Conservation (phyloP, 768 basidiomycete genomes). For the Leccinum barrowsii region DNA sequence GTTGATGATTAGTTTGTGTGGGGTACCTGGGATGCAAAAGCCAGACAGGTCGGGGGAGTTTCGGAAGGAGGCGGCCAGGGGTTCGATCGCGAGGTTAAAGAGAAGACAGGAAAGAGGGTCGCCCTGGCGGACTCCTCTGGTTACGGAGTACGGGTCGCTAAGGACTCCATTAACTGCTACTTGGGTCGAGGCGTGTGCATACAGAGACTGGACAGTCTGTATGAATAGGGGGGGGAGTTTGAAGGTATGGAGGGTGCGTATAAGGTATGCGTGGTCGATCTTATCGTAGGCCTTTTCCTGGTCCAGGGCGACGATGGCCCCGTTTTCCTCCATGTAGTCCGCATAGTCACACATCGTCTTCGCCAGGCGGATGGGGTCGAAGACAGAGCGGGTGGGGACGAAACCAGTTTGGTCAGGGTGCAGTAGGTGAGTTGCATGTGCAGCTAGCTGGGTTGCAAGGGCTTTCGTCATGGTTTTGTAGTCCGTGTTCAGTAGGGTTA, state of each 20-base stretch:
- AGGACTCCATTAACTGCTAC: neutral
- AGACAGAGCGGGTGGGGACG: slow-evolving; percentile 25
- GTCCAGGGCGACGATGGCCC: slow-evolving; percentile 30
- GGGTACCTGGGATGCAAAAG: slow-evolving; percentile 7
- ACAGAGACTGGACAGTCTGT: neutral
- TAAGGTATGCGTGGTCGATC: slow-evolving; percentile 31
- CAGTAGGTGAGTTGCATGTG: slow-evolving; percentile 9
- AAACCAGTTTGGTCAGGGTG: slow-evolving; percentile 37
- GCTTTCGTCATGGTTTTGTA: slow-evolving; percentile 32
- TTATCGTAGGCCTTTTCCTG: slow-evolving; percentile 40
- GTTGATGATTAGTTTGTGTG: neutral
- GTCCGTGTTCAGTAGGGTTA: slow-evolving; percentile 34
- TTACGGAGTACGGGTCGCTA: neutral
- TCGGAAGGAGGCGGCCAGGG: slow-evolving; percentile 1
- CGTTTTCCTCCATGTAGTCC: slow-evolving; percentile 21
- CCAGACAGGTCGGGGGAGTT: slow-evolving; percentile 10
- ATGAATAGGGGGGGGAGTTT: neutral
- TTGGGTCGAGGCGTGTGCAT: neutral
- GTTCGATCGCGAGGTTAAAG: slow-evolving; percentile 32
- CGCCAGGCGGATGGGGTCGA: slow-evolving; percentile 30
- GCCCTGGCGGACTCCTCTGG: slow-evolving; percentile 34
- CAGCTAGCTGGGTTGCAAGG: slow-evolving; percentile 17
- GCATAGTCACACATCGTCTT: slow-evolving; percentile 19
- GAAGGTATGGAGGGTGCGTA: neutral
- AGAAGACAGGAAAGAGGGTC: slow-evolving; percentile 34